These are phyloP conservation scores for Agapanthus africanus DNA, from an alignment of 106 monocot species.

Conservation along the genomic window DNA sequence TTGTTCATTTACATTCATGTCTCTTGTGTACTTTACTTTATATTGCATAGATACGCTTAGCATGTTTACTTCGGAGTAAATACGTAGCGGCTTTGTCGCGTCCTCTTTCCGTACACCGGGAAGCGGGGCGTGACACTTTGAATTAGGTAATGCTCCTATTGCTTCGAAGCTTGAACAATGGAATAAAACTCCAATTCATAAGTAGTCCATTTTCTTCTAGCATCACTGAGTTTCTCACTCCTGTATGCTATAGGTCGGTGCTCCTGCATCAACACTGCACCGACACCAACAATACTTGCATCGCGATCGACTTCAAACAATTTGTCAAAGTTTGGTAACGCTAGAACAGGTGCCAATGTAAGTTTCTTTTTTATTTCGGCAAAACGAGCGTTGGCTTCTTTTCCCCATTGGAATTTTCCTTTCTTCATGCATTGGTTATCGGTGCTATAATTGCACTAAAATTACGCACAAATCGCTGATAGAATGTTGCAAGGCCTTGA, in stretches of 20 bases:
- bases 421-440: neutral
- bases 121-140: too few relatives aligned
- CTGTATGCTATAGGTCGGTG: neutral
- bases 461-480: too few relatives aligned
- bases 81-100: too few relatives aligned
- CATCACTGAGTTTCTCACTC: constrained; percentile 1
- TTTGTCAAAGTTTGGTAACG: neutral
- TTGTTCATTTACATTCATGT: too few relatives aligned
- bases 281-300: neutral
- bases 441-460: too few relatives aligned
- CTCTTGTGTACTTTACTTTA: too few relatives aligned
- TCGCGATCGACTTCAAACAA: constrained; percentile 5
- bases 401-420: neutral
- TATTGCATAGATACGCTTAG: too few relatives aligned
- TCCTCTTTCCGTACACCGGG: too few relatives aligned
- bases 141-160: neutral
- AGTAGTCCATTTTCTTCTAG: neutral
- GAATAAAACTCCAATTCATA: constrained; percentile 1
- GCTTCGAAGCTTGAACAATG: neutral
- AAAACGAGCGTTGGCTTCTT: neutral
- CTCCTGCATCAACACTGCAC: neutral
- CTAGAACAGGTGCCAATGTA: neutral
- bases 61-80: too few relatives aligned
- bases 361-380: neutral
- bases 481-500: neutral